Evolutionary conservation across 179 eudicot genomes (phyloP).

Genomic region (Sideroxylon spinosum): DNA sequence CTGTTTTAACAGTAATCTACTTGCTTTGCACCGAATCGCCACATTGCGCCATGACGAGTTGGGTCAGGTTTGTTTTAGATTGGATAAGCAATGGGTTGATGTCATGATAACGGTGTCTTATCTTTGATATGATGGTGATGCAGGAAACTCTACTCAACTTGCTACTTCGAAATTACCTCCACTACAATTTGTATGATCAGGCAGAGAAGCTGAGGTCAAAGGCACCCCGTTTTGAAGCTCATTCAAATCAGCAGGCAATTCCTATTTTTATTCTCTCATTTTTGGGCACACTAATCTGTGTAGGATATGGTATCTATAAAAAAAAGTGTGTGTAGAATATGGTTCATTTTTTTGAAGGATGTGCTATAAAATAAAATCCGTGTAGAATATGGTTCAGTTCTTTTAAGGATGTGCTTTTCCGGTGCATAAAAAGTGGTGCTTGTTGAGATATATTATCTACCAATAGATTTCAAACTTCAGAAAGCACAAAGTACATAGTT

Average conservation of each 20-base stretch:
- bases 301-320: constrained; percentile 6
- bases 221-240: constrained; percentile 98
- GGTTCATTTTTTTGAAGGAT: background rate
- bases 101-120: background rate
- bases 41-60: constrained; percentile 94
- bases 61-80: constrained; percentile 74
- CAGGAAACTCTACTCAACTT: constrained; percentile 96
- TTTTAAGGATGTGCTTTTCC: background rate
- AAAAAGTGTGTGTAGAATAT: too few species aligned
- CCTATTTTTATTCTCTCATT: background rate
- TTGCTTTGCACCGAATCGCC: constrained; percentile 79
- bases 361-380: background rate
- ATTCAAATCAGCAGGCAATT: constrained; percentile 92
- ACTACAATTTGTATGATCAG: constrained; percentile 89
- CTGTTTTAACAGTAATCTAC: constrained; percentile 59
- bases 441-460: background rate
- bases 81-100: background rate
- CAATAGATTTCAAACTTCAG: background rate
- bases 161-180: constrained; percentile 88
- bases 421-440: background rate
- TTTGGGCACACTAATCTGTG: background rate
- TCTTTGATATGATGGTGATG: constrained; percentile 19
- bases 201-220: constrained; percentile 97
- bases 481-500: background rate
- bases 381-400: background rate